Percentiles rank a stretch among this genome's conserved stretches.
phyloP scores from a whole-genome alignment of 495 filamentous ascomycete genomes.

The Penicillium herquei region DNA sequence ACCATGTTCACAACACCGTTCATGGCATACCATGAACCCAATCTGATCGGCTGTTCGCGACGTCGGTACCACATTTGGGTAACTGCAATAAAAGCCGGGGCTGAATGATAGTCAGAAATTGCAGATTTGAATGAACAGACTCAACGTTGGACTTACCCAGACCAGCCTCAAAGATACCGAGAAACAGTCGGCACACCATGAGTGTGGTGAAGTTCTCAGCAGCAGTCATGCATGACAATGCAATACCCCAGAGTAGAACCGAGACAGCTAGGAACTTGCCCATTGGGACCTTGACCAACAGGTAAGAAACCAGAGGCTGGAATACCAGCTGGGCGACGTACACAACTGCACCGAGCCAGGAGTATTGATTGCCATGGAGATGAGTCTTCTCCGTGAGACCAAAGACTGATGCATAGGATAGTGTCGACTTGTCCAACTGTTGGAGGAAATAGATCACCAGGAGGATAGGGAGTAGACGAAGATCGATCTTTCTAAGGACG shows the following conservation, averaged over 20 bases:
- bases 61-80: conserved; percentile 65
- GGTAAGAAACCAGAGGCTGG: conserved; percentile 40
- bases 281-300: conserved; percentile 38
- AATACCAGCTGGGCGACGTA: conserved; percentile 51
- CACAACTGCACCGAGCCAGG: conserved; percentile 51
- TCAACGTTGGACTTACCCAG: conserved; percentile 30
- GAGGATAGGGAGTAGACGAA: conserved; percentile 50
- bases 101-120: conserved; percentile 21
- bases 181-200: conserved; percentile 56
- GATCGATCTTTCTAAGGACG: conserved; percentile 53
- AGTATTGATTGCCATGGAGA: conserved; percentile 50
- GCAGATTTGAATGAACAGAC: background rate
- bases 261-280: conserved; percentile 57
- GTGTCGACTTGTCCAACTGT: conserved; percentile 57
- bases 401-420: conserved; percentile 54
- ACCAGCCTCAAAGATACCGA: conserved; percentile 62
- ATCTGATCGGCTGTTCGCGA: conserved; percentile 56
- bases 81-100: conserved; percentile 58
- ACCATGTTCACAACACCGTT: conserved; percentile 56
- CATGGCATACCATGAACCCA: conserved; percentile 62
- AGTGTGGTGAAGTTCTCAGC: conserved; percentile 54
- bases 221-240: conserved; percentile 55
- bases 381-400: conserved; percentile 43
- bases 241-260: conserved; percentile 58
- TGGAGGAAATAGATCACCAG: conserved; percentile 48